These are phyloP conservation scores for Aspergillus eucalypticola DNA, from an alignment of 2,329 filamentous ascomycete species.

Conservation along the genomic window DNA sequence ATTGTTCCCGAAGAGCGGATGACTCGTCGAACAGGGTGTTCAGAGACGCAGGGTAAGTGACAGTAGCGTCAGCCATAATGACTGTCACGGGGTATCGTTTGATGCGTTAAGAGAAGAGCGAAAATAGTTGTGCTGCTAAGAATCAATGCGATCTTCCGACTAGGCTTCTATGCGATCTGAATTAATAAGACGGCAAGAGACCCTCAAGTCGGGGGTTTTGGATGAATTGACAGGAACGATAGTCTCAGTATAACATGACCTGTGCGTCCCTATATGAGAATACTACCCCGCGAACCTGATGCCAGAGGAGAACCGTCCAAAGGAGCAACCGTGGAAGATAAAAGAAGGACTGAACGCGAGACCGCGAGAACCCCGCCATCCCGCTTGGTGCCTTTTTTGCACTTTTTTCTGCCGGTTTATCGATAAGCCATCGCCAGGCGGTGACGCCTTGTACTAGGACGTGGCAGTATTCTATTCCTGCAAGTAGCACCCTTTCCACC, in stretches of 20 bases:
- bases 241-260: neutral
- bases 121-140: neutral
- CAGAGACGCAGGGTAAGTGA: constrained; percentile 30
- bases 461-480: constrained; percentile 7
- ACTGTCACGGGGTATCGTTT: neutral
- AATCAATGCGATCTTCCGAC: neutral
- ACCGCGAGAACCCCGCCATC: constrained; percentile 11
- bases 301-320: neutral
- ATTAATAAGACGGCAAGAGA: neutral
- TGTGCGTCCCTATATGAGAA: neutral
- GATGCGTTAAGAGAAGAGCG: neutral
- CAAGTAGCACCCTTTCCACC: no score
- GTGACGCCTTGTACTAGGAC: neutral
- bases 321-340: neutral
- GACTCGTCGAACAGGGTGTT: constrained; percentile 35
- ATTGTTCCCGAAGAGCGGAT: constrained; percentile 29
- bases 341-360: constrained; percentile 4
- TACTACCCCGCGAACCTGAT: neutral
- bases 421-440: constrained; percentile 16
- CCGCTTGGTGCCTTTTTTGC: constrained; percentile 8
- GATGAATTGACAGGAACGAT: neutral
- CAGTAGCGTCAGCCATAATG: constrained; percentile 29
- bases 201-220: neutral
- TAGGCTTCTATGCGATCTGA: neutral
- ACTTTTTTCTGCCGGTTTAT: constrained; percentile 17